Evolutionary conservation across 208 protist genomes (phyloP).

Genomic region (Leishmania martiniquensis): DNA sequence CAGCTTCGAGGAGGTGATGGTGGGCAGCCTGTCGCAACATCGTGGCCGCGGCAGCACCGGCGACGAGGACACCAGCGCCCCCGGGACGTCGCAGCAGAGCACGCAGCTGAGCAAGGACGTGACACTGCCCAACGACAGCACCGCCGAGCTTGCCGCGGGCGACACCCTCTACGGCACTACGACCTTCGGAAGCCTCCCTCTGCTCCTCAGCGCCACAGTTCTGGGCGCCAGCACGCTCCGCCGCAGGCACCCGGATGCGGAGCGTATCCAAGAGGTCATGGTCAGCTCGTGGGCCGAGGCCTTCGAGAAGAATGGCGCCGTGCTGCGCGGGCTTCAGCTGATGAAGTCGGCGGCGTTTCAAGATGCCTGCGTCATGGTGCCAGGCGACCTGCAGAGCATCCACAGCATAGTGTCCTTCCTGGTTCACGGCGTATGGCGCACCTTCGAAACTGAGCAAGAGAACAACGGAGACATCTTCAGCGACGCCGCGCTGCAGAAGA

Average conservation of each 20-base stretch:
- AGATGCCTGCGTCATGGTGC: conserved; percentile 94
- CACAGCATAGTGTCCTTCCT: conserved; percentile 94
- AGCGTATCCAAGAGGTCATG: conserved; percentile 89
- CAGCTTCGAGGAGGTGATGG: conserved; percentile 11
- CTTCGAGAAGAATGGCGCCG: conserved; percentile 84
- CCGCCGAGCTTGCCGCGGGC: conserved; percentile 13
- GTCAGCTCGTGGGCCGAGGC: conserved; percentile 75
- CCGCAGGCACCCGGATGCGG: conserved; percentile 50
- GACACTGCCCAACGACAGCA: conserved; percentile 6
- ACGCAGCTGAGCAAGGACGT: conserved; percentile 3
- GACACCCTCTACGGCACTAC: conserved; percentile 18
- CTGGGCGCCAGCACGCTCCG: conserved; percentile 11
- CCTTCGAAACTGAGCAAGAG: conserved; percentile 91
- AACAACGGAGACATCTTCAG: conserved; percentile 42
- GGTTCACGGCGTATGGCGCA: conserved; percentile 82
- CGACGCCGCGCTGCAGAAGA: conserved; percentile 19
- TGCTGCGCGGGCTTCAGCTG: conserved; percentile 79
- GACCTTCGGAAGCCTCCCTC: conserved; percentile 1
- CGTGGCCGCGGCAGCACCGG: not conserved
- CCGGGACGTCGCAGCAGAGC: not conserved
- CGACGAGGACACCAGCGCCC: not conserved
- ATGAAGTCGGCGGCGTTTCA: conserved; percentile 66
- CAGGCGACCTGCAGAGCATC: conserved; percentile 87
- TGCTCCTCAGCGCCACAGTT: conserved; percentile 9
- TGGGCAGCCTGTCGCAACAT: conserved; percentile 12